These are phyloP conservation scores for Pseudocercospora ulei DNA, from an alignment of 2,329 filamentous ascomycete genomes.

Conservation along the genomic window DNA sequence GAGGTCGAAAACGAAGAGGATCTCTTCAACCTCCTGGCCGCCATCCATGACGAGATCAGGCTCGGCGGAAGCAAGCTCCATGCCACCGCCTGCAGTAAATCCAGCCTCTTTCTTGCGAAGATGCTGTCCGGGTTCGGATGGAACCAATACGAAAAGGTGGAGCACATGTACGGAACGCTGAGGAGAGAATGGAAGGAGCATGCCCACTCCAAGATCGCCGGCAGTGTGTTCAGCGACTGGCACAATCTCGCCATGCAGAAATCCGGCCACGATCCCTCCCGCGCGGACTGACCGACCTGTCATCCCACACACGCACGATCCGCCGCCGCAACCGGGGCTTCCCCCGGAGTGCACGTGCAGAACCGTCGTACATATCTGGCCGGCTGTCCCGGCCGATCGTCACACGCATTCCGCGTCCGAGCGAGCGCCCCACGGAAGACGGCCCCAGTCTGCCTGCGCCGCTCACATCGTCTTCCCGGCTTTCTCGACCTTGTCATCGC, in stretches of 20 bases:
- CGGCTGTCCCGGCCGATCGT: too few species aligned
- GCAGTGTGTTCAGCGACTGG: constrained; percentile 42
- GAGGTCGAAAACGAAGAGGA: constrained; percentile 30
- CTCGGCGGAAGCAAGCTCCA: constrained; percentile 59
- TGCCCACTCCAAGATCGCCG: constrained; percentile 37
- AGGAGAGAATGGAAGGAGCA: constrained; percentile 40
- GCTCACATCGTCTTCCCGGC: too few species aligned
- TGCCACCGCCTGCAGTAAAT: constrained; percentile 62
- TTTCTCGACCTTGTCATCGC: too few species aligned
- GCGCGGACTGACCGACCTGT: too few species aligned
- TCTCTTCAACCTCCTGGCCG: constrained; percentile 51
- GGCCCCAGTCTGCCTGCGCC: too few species aligned
- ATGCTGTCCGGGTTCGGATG: constrained; percentile 49
- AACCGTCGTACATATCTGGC: too few species aligned
- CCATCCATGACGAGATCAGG: constrained; percentile 59
- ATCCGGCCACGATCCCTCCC: too few species aligned
- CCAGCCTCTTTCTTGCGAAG: constrained; percentile 58
- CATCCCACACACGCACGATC: too few species aligned
- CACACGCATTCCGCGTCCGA: too few species aligned
- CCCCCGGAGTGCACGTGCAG: too few species aligned
- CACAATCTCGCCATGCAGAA: constrained; percentile 38
- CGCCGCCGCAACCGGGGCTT: too few species aligned
- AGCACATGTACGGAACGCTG: constrained; percentile 38
- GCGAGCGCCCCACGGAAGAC: too few species aligned
- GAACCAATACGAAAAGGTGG: constrained; percentile 37